These are phyloP conservation scores for Sclerotinia nivalis DNA, from an alignment of 2,329 filamentous ascomycete genomes.

Conservation along the genomic window DNA sequence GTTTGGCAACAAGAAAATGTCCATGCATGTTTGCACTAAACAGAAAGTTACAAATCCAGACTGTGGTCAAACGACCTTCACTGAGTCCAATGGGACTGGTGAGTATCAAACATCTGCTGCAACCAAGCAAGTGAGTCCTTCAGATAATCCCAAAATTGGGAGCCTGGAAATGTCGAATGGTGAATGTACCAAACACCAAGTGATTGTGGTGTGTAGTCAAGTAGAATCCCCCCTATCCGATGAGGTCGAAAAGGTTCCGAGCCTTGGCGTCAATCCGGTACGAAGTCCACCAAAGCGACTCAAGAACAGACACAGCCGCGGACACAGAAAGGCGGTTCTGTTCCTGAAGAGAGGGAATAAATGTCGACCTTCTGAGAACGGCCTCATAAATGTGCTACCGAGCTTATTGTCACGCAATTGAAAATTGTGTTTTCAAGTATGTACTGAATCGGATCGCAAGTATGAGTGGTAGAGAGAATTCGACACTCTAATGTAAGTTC, in stretches of 20 bases:
- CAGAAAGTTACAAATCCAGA: not conserved
- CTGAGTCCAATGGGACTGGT: not conserved
- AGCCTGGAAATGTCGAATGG: not conserved
- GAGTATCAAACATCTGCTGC: not conserved
- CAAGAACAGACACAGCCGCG: not conserved
- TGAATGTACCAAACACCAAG: not conserved
- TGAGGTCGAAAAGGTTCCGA: not conserved
- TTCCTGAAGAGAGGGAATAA: not conserved
- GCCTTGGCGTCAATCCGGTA: not conserved
- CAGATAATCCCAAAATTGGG: not conserved
- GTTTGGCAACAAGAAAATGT: not conserved
- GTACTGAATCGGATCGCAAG: not conserved
- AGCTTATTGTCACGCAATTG: not conserved
- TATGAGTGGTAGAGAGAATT: not conserved
- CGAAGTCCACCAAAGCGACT: not conserved
- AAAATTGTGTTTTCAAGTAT: not conserved
- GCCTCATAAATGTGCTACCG: not conserved
- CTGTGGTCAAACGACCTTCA: not conserved
- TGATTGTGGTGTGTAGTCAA: not conserved
- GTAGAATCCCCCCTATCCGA: not conserved
- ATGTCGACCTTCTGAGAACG: not conserved
- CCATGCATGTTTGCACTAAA: not conserved
- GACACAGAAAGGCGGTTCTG: not conserved
- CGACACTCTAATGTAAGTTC: not conserved
- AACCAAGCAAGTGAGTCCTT: not conserved